Base-by-base conservation (phyloP, 2,329 filamentous ascomycete genomes). In the Aspergillus neoniger region DNA sequence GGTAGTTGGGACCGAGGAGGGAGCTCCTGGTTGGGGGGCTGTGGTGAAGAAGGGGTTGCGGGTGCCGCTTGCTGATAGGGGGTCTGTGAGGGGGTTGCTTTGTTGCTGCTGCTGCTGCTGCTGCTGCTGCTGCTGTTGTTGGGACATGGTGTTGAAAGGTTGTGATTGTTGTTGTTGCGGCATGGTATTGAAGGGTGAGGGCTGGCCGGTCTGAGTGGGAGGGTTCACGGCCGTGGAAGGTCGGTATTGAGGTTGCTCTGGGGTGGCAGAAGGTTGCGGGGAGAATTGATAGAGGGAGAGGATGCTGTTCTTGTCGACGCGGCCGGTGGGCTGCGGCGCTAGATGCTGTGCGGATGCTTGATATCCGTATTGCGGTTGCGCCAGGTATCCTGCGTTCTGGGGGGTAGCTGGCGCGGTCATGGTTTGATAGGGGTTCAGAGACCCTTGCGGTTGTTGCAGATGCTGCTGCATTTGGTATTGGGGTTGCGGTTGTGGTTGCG, bases 241-340 rank as follows among this genome's bases (percentile, higher is more conserved):
- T 38, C 61, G 69, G 44, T 63, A 61, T 44, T 68, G 66, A 21
- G 69, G 66, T 59, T 77, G 74, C 62, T 77, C 69, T 28, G 72
- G 69, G 17, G 75, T 76, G 1, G 74, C 66, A 43, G 76, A 69
- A 58, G 74, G 70, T 8, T 75, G 65, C 17, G 75, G 72, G 14
- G 78, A 76, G 56, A 81, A 73, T 57, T 77, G 80, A 64, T 81
- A 82, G 12, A 82, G 69, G 14, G 80, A 76, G 38, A 82, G 71
- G 50, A 82, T 82, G 55, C 75, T 78, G 39, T 73, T 76, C 65
- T 81, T 82, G 60, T 82, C 78, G 61, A 81, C 71, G 38, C 77
- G 74, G 19, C 76, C 74, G 4, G 78, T 80, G 47, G 72, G 72
- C 64, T 81, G 80, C 4, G 76, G 65, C 28, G 66, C 65, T n/a